Evolutionary conservation across 164 flowering plant species (phyloP).

Genomic region (Macadamia tetraphylla): DNA sequence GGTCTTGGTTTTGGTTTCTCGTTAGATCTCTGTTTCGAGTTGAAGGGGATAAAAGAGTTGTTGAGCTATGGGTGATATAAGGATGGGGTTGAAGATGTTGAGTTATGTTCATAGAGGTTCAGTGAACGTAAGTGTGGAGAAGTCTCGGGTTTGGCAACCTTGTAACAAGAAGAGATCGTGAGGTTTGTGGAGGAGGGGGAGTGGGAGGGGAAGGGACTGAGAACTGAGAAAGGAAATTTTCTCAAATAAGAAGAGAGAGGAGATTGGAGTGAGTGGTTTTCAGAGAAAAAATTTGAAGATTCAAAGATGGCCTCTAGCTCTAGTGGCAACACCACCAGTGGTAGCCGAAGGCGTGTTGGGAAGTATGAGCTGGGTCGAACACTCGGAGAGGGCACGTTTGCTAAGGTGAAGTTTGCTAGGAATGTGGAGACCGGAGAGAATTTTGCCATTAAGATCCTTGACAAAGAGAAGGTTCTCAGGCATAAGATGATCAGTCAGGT

Average conservation of each 20-base stretch:
- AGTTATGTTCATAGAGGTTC: not conserved
- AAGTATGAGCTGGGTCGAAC: slow-evolving; percentile 78
- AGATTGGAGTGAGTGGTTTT: not conserved
- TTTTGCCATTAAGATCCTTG: slow-evolving; percentile 76
- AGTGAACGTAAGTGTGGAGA: slow-evolving; percentile 28
- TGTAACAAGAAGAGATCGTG: slow-evolving; percentile 40
- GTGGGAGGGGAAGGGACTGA: not conserved
- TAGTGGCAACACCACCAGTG: not conserved
- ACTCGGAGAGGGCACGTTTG: slow-evolving; percentile 75
- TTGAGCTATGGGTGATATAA: not conserved
- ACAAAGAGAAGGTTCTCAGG: slow-evolving; percentile 68
- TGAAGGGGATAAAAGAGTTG: no score
- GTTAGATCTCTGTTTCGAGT: not conserved
- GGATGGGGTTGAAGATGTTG: not conserved
- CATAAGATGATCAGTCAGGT: slow-evolving; percentile 88
- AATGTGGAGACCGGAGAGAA: slow-evolving; percentile 53
- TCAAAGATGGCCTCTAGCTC: not conserved
- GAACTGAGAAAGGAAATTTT: not conserved
- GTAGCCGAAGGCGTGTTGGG: slow-evolving; percentile 53
- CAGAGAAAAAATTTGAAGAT: no score
- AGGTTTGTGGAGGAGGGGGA: not conserved
- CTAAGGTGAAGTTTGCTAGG: slow-evolving; percentile 78
- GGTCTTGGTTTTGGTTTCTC: not conserved
- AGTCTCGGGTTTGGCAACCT: slow-evolving; percentile 47
- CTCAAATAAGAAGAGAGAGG: not conserved